phyloP scores from a whole-genome alignment of 2,329 filamentous ascomycete species.

The Truncatella angustata region DNA sequence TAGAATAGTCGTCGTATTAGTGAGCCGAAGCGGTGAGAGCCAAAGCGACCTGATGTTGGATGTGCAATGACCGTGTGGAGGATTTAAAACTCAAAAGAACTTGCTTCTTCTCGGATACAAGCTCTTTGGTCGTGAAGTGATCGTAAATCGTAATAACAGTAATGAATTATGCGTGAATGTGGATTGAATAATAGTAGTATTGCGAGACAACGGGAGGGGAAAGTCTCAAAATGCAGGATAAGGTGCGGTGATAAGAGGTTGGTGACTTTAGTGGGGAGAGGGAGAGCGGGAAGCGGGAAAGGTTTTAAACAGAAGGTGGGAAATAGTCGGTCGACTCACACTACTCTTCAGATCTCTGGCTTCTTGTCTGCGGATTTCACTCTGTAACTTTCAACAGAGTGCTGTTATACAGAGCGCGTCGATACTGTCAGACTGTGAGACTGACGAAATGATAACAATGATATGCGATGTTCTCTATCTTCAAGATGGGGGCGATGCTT shows the following conservation, averaged over 20 bases:
- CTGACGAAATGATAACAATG: conserved; percentile 7
- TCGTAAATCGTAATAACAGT: conserved; percentile 8
- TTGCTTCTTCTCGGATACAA: neutral
- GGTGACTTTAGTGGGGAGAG: conserved; percentile 10
- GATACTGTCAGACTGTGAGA: conserved; percentile 6
- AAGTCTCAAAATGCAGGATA: conserved; percentile 4
- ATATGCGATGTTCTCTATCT: neutral
- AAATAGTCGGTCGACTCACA: conserved; percentile 8
- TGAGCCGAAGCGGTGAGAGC: conserved; percentile 8
- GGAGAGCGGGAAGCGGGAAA: conserved; percentile 5
- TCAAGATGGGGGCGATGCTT: conserved; percentile 9
- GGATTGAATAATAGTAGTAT: neutral
- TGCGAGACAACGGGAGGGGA: conserved; percentile 12
- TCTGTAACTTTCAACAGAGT: conserved; percentile 3
- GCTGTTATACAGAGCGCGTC: conserved; percentile 10
- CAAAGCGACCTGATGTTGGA: neutral
- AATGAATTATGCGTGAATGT: neutral
- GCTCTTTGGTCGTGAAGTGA: neutral
- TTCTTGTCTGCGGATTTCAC: conserved; percentile 7
- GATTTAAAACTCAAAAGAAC: neutral
- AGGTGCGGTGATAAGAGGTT: conserved; percentile 9
- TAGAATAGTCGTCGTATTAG: conserved; percentile 7
- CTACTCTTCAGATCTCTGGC: conserved; percentile 7
- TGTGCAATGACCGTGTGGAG: neutral
- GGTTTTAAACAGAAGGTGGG: conserved; percentile 11